Percentiles rank a stretch among this genome's conserved stretches.
Conservation (phyloP, 345 rosid genomes). For the Citrus maxima region DNA sequence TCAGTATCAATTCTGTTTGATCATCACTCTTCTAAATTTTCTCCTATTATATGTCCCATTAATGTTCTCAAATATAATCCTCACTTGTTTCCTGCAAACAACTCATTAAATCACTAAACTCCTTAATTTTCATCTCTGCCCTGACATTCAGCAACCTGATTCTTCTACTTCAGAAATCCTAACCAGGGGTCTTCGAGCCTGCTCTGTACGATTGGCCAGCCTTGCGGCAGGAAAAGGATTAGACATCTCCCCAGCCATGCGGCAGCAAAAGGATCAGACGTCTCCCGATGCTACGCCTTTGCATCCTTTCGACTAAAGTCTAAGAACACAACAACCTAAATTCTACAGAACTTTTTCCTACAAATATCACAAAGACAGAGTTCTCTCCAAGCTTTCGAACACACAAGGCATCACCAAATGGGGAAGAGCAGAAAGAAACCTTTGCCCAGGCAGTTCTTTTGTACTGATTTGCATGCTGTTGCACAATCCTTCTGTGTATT, state of each 20-base stretch:
- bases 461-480: constrained; percentile 97
- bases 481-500: constrained; percentile 92
- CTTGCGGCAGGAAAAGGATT: no score
- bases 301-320: neutral
- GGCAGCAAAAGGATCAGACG: no score
- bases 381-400: neutral
- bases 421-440: constrained; percentile 36
- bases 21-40: neutral
- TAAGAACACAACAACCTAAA: neutral
- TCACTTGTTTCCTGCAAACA: neutral
- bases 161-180: neutral
- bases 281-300: no score
- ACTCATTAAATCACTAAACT: neutral
- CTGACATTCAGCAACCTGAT: constrained; percentile 1
- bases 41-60: neutral
- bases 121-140: neutral
- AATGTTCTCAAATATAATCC: neutral
- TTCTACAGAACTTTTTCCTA: neutral
- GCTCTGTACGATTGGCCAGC: no score
- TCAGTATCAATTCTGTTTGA: neutral
- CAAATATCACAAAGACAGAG: neutral
- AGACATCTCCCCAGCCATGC: no score
- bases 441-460: constrained; percentile 93
- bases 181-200: no score
- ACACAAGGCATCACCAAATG: neutral